These are phyloP conservation scores for Strobilomyces dryophilus DNA, from an alignment of 768 basidiomycete species.

Conservation along the genomic window DNA sequence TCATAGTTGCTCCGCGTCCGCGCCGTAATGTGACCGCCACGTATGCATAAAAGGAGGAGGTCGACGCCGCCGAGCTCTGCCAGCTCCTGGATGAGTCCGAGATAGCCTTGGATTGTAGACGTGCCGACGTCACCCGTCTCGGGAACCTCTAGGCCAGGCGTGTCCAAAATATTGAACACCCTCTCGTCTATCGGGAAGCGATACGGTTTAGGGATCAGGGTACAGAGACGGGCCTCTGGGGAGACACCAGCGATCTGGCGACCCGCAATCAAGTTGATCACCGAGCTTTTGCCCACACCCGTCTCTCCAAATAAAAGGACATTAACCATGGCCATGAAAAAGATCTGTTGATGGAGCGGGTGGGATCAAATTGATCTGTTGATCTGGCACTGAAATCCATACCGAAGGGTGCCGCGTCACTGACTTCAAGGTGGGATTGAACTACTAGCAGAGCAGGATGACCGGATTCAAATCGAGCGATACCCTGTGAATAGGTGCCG, in stretches of 20 bases:
- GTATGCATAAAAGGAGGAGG: conserved; percentile 39
- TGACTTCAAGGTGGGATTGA: background rate
- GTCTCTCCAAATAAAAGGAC: conserved; percentile 41
- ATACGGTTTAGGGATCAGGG: conserved; percentile 28
- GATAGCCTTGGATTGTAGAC: conserved; percentile 24
- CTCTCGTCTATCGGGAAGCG: conserved; percentile 10
- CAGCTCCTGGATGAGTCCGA: conserved; percentile 33
- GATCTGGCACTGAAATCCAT: background rate
- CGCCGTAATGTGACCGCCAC: conserved; percentile 34
- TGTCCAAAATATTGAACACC: conserved; percentile 16
- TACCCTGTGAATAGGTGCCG: too few relatives aligned
- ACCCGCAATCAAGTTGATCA: conserved; percentile 29
- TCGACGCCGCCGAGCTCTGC: conserved; percentile 30
- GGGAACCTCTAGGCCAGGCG: background rate
- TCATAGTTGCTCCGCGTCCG: conserved; percentile 34
- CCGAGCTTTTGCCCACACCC: conserved; percentile 29
- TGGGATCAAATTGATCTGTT: background rate
- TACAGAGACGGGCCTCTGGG: conserved; percentile 28
- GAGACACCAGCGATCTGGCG: conserved; percentile 15
- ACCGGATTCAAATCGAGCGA: too few relatives aligned
- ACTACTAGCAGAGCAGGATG: too few relatives aligned
- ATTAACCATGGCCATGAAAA: conserved; percentile 24
- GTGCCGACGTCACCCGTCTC: background rate
- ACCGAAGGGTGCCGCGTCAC: background rate
- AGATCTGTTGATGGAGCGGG: background rate